Base-by-base conservation (phyloP, 2,329 filamentous ascomycete genomes). In the Neopestalotiopsis clavispora region DNA sequence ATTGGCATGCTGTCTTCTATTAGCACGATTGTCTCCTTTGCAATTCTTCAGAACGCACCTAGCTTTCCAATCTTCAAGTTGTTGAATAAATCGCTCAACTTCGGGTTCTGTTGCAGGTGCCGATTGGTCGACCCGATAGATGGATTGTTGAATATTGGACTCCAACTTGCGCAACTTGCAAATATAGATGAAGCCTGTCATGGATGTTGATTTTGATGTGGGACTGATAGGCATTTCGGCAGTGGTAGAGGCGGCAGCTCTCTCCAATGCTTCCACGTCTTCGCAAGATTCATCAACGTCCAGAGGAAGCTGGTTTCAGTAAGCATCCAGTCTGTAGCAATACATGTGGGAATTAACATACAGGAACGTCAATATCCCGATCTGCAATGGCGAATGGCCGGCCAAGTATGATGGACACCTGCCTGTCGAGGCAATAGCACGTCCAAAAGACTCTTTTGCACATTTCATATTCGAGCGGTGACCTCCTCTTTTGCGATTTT, bases 301-400 rank as follows among this genome's bases (percentile, higher is more conserved):
- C 5, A 76, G 69, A 28, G 77, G 77, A 20, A 79, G 71, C 67
- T 74, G 14, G 4, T 23, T 7, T 3, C 58, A 10, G 42, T 65
- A 23, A 64, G 12, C n/a, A 7, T 58, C 4, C 17, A 30, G 4
- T 14, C 17, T 20, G 2, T 10, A 23, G 12, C 45, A 45, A 34
- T 17, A 3, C 9, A 2, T n/a, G 17, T 7, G 6, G 4, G 7
- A 32, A 4, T 38, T 38, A 3, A 28, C 68, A 28, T 68, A 74
- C 71, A 64, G 73, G 72, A 10, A 73, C 70, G 66, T 76, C 73
- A 60, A 76, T 75, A 65, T 77, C 75, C 49, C 72, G 68, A 58
- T 79, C 76, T 3, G 77, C 73, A 28, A 79, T 76, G 12, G 74
- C 74, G 66, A 78, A 77, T 1, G 75, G 75, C 52, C 76, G 69